A percentile compares a stretch with the other conserved stretches of the same genome.
These are phyloP conservation scores for Talaromyces wortmannii DNA, from an alignment of 495 filamentous ascomycete genomes.

Conservation along the genomic window DNA sequence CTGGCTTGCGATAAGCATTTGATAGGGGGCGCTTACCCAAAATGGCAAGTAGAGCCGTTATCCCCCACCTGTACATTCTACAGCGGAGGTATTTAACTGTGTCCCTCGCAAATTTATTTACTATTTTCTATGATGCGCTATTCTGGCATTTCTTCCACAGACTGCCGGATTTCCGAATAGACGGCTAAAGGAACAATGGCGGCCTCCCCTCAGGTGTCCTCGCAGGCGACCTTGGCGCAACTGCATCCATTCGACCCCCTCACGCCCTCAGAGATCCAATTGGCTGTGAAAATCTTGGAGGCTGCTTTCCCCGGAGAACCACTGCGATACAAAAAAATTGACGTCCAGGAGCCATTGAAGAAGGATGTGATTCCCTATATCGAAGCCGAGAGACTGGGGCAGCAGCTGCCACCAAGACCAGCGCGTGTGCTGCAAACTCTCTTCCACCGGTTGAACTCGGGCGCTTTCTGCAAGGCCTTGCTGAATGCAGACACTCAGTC, in stretches of 20 bases:
- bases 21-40: constrained; percentile 9
- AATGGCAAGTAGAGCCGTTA: constrained; percentile 19
- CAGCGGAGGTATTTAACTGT: neutral
- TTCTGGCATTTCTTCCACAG: too few species aligned
- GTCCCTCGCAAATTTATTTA: neutral
- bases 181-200: constrained; percentile 5
- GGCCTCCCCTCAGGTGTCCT: constrained; percentile 6
- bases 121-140: neutral
- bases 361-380: constrained; percentile 17
- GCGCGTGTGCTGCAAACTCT: constrained; percentile 27
- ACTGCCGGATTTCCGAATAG: too few species aligned
- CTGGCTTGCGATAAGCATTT: neutral
- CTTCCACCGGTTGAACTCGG: constrained; percentile 30
- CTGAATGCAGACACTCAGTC: constrained; percentile 25
- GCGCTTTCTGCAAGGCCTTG: constrained; percentile 30
- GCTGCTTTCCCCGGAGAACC: constrained; percentile 24
- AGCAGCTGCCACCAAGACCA: constrained; percentile 5
- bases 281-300: constrained; percentile 29
- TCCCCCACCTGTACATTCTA: too few species aligned
- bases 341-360: constrained; percentile 26
- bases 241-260: constrained; percentile 38
- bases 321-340: constrained; percentile 33
- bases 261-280: constrained; percentile 30
- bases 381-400: constrained; percentile 10
- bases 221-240: constrained; percentile 13